Conservation (phyloP, 148 eudicot species). For the Silene uniflora region DNA sequence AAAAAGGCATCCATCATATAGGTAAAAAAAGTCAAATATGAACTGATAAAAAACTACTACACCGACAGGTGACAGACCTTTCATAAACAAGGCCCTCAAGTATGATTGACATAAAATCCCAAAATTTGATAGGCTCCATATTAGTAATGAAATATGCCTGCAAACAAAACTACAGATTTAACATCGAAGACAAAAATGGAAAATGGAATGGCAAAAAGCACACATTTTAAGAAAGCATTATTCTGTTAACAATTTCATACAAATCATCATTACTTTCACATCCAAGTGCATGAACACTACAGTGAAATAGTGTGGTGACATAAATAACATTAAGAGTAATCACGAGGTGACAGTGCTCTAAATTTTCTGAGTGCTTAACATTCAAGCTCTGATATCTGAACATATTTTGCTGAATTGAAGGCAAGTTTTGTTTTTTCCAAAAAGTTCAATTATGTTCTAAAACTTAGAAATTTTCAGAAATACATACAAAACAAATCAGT, state of each 20-base stretch:
- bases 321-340: too few species aligned
- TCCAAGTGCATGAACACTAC: not conserved
- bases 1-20: not conserved
- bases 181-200: not conserved
- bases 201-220: not conserved
- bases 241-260: not conserved
- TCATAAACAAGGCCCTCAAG: conserved; percentile 96
- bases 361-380: not conserved
- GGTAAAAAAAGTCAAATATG: not conserved
- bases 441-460: too few species aligned
- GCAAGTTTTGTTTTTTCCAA: too few species aligned
- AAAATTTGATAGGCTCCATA: too few species aligned
- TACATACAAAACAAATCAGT: too few species aligned
- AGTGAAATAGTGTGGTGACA: not conserved
- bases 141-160: too few species aligned
- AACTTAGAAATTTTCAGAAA: too few species aligned
- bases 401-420: too few species aligned
- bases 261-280: not conserved
- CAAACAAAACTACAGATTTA: too few species aligned
- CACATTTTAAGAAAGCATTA: not conserved
- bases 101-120: too few species aligned
- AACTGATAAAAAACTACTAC: not conserved
- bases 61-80: conserved; percentile 42
- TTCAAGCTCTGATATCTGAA: not conserved
- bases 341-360: not conserved